phyloP scores from a whole-genome alignment of 495 filamentous ascomycete genomes.

The Penicillium flavigenum region DNA sequence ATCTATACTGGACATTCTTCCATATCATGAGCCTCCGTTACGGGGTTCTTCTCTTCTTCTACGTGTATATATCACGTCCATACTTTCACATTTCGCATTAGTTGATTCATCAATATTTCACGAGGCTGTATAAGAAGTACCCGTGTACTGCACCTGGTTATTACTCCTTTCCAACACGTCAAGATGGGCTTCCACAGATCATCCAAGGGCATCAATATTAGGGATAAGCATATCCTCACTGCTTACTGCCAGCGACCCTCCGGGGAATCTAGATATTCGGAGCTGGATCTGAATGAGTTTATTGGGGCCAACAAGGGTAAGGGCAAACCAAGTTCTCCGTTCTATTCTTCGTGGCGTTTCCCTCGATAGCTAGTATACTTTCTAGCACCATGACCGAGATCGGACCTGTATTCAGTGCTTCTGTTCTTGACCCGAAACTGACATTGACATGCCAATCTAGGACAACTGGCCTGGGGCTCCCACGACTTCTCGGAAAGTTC shows the following conservation, averaged over 20 bases:
- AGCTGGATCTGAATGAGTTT: slow-evolving; percentile 25
- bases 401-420: neutral
- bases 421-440: neutral
- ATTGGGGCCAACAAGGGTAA: slow-evolving; percentile 26
- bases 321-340: no score
- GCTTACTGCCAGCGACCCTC: slow-evolving; percentile 25
- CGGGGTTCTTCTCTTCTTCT: neutral
- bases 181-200: slow-evolving; percentile 32
- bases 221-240: slow-evolving; percentile 22
- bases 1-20: neutral
- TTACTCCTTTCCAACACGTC: neutral
- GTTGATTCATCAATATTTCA: neutral
- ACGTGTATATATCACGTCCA: neutral
- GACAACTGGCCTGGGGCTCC: slow-evolving; percentile 26
- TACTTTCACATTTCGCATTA: neutral
- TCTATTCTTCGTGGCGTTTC: no score
- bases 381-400: no score
- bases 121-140: neutral
- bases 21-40: neutral
- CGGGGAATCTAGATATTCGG: slow-evolving; percentile 26
- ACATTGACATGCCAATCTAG: slow-evolving; percentile 11
- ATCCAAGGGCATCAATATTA: slow-evolving; percentile 26
- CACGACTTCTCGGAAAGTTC: slow-evolving; percentile 18
- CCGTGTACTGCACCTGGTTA: neutral
- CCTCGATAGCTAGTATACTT: no score